These are phyloP conservation scores for Cladophialophora carrionii DNA, from an alignment of 2,329 filamentous ascomycete genomes.

Conservation along the genomic window DNA sequence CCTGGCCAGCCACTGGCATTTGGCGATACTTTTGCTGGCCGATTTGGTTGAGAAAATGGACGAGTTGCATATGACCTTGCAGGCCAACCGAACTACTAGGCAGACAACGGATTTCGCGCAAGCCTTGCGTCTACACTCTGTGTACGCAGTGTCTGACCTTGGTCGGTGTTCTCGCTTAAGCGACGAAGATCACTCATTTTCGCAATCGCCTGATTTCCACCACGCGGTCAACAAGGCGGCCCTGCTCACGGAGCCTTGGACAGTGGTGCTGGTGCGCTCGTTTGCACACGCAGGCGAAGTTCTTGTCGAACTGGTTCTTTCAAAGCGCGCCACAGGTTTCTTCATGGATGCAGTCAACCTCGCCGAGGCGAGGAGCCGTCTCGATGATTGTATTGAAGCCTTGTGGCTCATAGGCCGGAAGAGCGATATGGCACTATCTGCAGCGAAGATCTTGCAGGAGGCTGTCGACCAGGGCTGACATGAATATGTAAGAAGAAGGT, in stretches of 20 bases:
- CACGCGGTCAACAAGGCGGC: constrained; percentile 59
- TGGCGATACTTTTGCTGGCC: constrained; percentile 59
- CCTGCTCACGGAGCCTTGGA: constrained; percentile 63
- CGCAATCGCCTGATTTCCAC: constrained; percentile 48
- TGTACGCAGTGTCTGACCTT: constrained; percentile 23
- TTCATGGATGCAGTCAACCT: constrained; percentile 24
- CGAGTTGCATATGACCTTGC: constrained; percentile 39
- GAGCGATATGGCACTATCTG: constrained; percentile 56
- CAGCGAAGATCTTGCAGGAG: constrained; percentile 39
- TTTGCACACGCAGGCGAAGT: constrained; percentile 25
- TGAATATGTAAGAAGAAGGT: not conserved
- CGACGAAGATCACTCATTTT: constrained; percentile 16
- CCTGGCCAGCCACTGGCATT: constrained; percentile 62
- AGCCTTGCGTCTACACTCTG: constrained; percentile 18
- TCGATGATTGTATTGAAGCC: constrained; percentile 57
- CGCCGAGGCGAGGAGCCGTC: constrained; percentile 45
- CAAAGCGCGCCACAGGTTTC: constrained; percentile 36
- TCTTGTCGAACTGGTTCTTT: constrained; percentile 21
- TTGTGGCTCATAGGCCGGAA: constrained; percentile 61
- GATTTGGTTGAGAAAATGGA: constrained; percentile 60
- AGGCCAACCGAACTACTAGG: constrained; percentile 17
- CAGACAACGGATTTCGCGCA: constrained; percentile 19
- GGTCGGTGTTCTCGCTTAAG: constrained; percentile 20
- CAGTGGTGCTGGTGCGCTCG: constrained; percentile 46
- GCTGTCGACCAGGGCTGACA: constrained; percentile 10